Base-by-base conservation (phyloP, 78 protist genomes). In the Dictyostelium citrinum region DNA sequence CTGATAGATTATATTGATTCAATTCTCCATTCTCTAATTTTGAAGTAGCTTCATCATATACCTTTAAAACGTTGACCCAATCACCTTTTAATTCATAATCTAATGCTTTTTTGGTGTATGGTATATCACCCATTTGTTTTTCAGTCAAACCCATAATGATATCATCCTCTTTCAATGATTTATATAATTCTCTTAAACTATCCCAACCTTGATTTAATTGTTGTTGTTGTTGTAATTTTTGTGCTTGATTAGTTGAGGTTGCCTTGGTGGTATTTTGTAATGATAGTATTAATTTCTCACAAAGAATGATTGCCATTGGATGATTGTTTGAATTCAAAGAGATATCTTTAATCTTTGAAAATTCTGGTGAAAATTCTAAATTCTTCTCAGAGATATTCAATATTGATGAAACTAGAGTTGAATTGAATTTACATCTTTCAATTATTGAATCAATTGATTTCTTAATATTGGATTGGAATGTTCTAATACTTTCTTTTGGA, bases 161-260 rank as follows among this genome's bases (percentile, higher is more conserved):
- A 82, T 95, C 97, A 11, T 74, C 91, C 45, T 95, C 95, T 27
- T 81, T 92, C 22, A 95, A 81, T 33, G 79, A 55, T 27, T 51
- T 70, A 67, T 95, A 90, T 9, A 90, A 61, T 22, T 77, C 91
- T 67, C 95, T 80, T 51, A 95, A 90, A 82, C 35, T 29, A 22
- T 68, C 83, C 97, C 97, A 95, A 35, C 72, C 43, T n/a, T 84
- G 75, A 60, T 49, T 61, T 7, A n/a, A 27, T 5, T 27, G 27
- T 14, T 22, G 60, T 70, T 29, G 24, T 14, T 70, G 39, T 70
- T 70, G 77, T 14, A 29, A 12, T 24, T 71, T 27, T 67, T 81
- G 76, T 24, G 79, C 22, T 6, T 41, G 12, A 31, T 17, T 67
- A 7, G 46, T 45, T 2, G 75, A 2, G 31, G 27, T 1, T 5